Conservation (phyloP, 225 moss, liverwort and hornwort genomes). For the Sphagnum contortum region DNA sequence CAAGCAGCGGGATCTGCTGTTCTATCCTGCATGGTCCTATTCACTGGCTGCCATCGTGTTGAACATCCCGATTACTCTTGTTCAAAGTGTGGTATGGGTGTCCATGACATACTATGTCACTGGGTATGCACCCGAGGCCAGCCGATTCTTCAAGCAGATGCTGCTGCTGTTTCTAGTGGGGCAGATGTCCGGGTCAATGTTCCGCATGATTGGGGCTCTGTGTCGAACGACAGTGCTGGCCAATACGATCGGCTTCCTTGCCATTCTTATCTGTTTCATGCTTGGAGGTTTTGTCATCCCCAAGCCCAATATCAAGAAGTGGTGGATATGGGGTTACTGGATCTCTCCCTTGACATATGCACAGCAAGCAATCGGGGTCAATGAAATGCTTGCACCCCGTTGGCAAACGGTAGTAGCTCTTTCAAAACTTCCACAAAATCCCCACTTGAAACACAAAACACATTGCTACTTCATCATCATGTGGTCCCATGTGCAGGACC, state of each 20-base stretch:
- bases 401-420: constrained; percentile 41
- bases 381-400: constrained; percentile 57
- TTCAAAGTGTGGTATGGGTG: constrained; percentile 38
- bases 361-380: constrained; percentile 26
- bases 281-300: constrained; percentile 70
- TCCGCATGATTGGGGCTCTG: constrained; percentile 60
- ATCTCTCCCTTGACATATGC: constrained; percentile 43
- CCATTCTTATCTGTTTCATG: constrained; percentile 40
- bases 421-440: constrained; percentile 7
- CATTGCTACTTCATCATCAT: too few species aligned
- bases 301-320: constrained; percentile 28
- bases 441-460: neutral
- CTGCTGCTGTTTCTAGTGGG: constrained; percentile 29
- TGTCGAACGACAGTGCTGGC: constrained; percentile 56
- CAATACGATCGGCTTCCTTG: constrained; percentile 43
- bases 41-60: constrained; percentile 44
- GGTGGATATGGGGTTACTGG: constrained; percentile 97
- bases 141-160: constrained; percentile 58
- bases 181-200: constrained; percentile 47
- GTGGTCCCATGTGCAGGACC: too few species aligned
- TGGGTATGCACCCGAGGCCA: constrained; percentile 34
- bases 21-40: constrained; percentile 61
- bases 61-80: constrained; percentile 45
- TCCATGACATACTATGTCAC: constrained; percentile 43
- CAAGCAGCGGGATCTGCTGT: constrained; percentile 65